phyloP scores from a whole-genome alignment of 306 rosid genomes.

The Cucurbita ficifolia region DNA sequence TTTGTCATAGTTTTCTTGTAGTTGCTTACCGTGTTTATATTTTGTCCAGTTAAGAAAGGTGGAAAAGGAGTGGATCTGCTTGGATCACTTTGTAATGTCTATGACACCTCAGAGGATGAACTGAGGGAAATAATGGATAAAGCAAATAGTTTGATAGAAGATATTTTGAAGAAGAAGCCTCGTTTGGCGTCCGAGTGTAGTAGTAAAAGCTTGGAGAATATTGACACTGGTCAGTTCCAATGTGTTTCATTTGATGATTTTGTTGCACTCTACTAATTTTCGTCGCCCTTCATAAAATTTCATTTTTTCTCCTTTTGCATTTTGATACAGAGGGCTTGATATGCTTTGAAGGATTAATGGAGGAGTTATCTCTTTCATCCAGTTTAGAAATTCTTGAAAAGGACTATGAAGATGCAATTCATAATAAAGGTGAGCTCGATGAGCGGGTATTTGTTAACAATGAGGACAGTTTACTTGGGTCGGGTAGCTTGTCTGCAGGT shows the following conservation, averaged over 20 bases:
- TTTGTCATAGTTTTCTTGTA: neutral
- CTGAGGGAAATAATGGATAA: constrained; percentile 67
- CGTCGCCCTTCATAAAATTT: neutral
- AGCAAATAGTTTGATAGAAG: constrained; percentile 58
- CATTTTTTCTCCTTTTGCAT: neutral
- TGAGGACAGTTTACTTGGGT: constrained; percentile 77
- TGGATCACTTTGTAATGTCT: constrained; percentile 72
- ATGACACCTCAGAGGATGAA: constrained; percentile 74
- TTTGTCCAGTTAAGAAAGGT: constrained; percentile 53
- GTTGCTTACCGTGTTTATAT: constrained; percentile 13
- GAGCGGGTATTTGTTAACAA: constrained; percentile 77
- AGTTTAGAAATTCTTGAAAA: constrained; percentile 58
- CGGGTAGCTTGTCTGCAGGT: constrained; percentile 68
- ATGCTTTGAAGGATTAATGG: constrained; percentile 71
- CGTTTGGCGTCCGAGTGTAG: constrained; percentile 55
- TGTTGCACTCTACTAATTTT: neutral
- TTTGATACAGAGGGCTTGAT: constrained; percentile 60
- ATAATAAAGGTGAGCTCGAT: constrained; percentile 65
- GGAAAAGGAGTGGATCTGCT: constrained; percentile 66
- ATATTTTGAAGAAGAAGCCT: constrained; percentile 69
- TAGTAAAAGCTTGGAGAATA: constrained; percentile 46
- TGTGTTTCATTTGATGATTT: neutral
- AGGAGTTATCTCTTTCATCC: constrained; percentile 41
- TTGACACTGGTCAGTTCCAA: constrained; percentile 48
- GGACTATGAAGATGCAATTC: constrained; percentile 53